These are phyloP conservation scores for Chenopodium formosanum DNA, from an alignment of 148 eudicot species.

Conservation along the genomic window DNA sequence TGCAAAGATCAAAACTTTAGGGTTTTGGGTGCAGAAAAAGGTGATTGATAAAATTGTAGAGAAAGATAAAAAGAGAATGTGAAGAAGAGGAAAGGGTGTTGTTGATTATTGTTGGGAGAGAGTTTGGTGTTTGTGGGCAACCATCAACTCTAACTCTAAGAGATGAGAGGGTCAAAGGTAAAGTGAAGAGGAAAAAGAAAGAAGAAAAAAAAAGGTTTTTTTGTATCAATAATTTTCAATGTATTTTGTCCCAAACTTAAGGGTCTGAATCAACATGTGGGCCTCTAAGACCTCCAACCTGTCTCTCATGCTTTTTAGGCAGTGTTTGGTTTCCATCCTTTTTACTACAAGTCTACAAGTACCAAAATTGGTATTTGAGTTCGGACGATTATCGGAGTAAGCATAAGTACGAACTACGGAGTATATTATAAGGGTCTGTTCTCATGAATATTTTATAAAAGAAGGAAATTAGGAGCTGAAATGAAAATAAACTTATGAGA, in stretches of 20 bases:
- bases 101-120: conserved; percentile 22
- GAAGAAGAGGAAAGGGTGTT: conserved; percentile 8
- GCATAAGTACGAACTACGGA: too few species aligned
- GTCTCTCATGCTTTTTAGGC: conserved; percentile 41
- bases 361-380: too few species aligned
- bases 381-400: too few species aligned
- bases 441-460: too few species aligned
- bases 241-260: conserved; percentile 36
- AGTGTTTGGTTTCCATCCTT: not conserved
- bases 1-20: conserved; percentile 51
- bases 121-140: conserved; percentile 41
- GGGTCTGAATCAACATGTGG: conserved; percentile 59
- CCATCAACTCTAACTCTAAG: conserved; percentile 24
- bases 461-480: too few species aligned
- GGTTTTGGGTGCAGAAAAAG: conserved; percentile 38
- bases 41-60: conserved; percentile 17
- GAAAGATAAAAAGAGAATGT: conserved; percentile 16
- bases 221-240: conserved; percentile 44
- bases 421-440: too few species aligned
- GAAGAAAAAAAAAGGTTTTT: conserved; percentile 23
- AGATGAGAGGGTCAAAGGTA: conserved; percentile 36
- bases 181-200: conserved; percentile 10
- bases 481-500: too few species aligned
- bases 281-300: conserved; percentile 32
- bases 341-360: too few species aligned